phyloP scores from a whole-genome alignment of 1,139 yeast genomes.

The Scheffersomyces insectosa region DNA sequence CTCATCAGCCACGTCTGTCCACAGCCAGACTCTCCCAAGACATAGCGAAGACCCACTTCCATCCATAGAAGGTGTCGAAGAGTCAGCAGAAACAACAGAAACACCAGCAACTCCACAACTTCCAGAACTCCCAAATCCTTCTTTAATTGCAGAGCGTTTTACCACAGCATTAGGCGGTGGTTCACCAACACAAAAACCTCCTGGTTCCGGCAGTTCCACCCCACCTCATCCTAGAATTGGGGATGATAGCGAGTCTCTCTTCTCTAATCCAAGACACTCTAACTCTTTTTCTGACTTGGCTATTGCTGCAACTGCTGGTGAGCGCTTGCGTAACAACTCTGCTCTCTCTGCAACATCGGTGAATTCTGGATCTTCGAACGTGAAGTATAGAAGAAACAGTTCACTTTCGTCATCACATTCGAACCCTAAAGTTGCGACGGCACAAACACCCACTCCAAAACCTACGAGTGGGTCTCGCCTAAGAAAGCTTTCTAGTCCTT shows the following conservation, averaged over 20 bases:
- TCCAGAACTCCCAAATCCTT: too few relatives aligned
- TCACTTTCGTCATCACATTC: slow-evolving; percentile 12
- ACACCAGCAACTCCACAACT: too few relatives aligned
- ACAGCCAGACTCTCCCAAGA: slow-evolving; percentile 1
- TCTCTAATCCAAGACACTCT: not conserved
- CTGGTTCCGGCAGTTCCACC: not conserved
- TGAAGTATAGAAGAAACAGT: slow-evolving; percentile 13
- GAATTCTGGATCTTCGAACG: slow-evolving; percentile 3
- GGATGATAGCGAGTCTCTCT: not conserved
- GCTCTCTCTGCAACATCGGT: slow-evolving; percentile 7
- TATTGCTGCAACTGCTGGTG: not conserved
- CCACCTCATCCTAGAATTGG: not conserved
- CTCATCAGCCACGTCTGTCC: slow-evolving; percentile 3
- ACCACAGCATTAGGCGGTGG: not conserved
- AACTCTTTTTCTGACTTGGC: slow-evolving; percentile 1
- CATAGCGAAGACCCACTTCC: too few relatives aligned
- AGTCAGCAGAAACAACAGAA: not conserved
- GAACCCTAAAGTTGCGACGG: slow-evolving; percentile 1
- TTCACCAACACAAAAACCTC: too few relatives aligned
- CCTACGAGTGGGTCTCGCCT: slow-evolving; percentile 9
- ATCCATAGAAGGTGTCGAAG: not conserved
- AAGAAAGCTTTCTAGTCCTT: slow-evolving; percentile 16
- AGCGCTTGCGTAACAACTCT: slow-evolving; percentile 7
- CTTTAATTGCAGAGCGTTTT: not conserved
- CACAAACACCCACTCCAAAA: slow-evolving; percentile 2